phyloP scores from a whole-genome alignment of 495 filamentous ascomycete species.

The Bacidia rubella region DNA sequence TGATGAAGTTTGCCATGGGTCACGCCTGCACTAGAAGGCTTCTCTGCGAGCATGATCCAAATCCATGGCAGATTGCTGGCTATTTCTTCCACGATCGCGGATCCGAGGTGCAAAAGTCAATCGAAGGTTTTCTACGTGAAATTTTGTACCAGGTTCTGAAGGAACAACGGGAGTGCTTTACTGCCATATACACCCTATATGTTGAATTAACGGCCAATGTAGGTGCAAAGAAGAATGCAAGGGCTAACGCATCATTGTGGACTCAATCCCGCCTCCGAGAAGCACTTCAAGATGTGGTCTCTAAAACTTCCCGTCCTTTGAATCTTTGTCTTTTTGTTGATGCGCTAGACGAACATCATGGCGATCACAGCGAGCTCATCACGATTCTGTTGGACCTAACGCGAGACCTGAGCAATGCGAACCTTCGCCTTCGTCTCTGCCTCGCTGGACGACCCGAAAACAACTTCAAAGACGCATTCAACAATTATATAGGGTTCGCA shows the following conservation, averaged over 20 bases:
- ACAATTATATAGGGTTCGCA: not conserved
- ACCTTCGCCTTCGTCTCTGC: not conserved
- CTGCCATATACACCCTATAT: not conserved
- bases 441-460: constrained; percentile 4
- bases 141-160: constrained; percentile 6
- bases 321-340: constrained; percentile 8
- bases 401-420: not conserved
- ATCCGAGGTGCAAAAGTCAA: constrained; percentile 4
- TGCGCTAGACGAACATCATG: constrained; percentile 10
- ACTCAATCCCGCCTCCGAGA: not conserved
- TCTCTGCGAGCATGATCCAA: not conserved
- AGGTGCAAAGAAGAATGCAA: not conserved
- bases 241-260: not conserved
- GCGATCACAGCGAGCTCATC: constrained; percentile 5
- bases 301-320: not conserved
- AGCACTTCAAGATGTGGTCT: not conserved
- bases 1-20: constrained; percentile 9
- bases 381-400: not conserved
- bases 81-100: constrained; percentile 8
- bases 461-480: constrained; percentile 1
- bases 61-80: not conserved
- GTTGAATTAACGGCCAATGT: not conserved
- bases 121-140: constrained; percentile 3
- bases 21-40: not conserved
- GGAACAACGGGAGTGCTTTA: not conserved